phyloP scores from a whole-genome alignment of 768 basidiomycete species.

The Clavulina sp. region DNA sequence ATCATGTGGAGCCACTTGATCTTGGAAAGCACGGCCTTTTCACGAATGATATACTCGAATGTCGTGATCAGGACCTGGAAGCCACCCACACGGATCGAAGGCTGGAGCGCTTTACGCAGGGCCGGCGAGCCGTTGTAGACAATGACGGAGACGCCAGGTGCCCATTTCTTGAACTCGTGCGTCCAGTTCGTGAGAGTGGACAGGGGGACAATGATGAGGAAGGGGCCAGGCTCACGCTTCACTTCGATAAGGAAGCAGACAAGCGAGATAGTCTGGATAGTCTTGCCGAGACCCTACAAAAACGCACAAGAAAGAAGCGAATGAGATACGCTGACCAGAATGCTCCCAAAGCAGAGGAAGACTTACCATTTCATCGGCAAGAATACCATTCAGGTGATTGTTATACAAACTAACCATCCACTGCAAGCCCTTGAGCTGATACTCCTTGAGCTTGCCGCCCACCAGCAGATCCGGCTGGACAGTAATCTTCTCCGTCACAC shows the following conservation, averaged over 20 bases:
- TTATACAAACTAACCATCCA: slow-evolving; percentile 99
- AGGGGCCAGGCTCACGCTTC: slow-evolving; percentile 84
- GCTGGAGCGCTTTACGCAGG: slow-evolving; percentile 61
- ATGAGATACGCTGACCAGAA: neutral
- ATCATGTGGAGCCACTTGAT: slow-evolving; percentile 97
- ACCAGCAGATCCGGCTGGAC: slow-evolving; percentile 56
- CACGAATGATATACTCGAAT: slow-evolving; percentile 96
- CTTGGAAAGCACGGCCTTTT: slow-evolving; percentile 76
- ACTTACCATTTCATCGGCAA: slow-evolving; percentile 81
- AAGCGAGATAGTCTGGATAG: slow-evolving; percentile 89
- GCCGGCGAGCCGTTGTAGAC: slow-evolving; percentile 86
- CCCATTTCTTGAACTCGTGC: slow-evolving; percentile 95
- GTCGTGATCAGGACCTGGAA: slow-evolving; percentile 91
- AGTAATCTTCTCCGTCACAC: slow-evolving; percentile 70
- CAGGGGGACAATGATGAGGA: slow-evolving; percentile 86
- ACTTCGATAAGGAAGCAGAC: slow-evolving; percentile 83
- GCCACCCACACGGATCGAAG: slow-evolving; percentile 55
- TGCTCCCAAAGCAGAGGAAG: neutral
- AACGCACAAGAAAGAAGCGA: too few species aligned
- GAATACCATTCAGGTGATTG: slow-evolving; percentile 84
- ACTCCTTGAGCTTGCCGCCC: slow-evolving; percentile 85
- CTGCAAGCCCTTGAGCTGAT: slow-evolving; percentile 86
- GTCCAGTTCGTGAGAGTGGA: slow-evolving; percentile 97
- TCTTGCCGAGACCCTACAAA: slow-evolving; percentile 78
- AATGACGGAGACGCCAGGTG: slow-evolving; percentile 58